phyloP scores from a whole-genome alignment of 2,329 filamentous ascomycete genomes.

The Arthrobotrys entomopaga region DNA sequence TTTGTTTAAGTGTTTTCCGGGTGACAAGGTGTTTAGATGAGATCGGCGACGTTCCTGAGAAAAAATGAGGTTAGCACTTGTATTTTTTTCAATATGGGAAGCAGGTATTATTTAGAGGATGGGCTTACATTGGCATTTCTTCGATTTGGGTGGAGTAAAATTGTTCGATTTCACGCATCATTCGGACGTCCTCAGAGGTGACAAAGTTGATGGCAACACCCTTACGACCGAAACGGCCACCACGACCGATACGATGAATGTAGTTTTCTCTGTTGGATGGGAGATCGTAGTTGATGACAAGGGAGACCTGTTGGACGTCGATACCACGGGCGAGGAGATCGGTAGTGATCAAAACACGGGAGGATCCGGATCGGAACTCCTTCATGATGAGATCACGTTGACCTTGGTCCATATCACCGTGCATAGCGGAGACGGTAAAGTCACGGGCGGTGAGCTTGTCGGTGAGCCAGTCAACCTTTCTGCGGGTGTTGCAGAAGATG shows the following conservation, averaged over 20 bases:
- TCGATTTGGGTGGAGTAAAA: conserved; percentile 99
- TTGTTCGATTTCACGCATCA: conserved; percentile 99
- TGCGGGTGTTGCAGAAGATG: conserved; percentile 99
- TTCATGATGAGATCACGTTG: conserved; percentile 99
- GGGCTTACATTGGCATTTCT: conserved; percentile 99
- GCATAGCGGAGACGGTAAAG: conserved; percentile 99
- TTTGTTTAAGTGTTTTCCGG: neutral
- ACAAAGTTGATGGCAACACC: conserved; percentile 99
- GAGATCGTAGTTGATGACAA: conserved; percentile 99
- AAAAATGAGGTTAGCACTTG: too few relatives aligned
- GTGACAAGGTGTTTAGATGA: conserved; percentile 69
- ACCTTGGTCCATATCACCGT: conserved; percentile 98
- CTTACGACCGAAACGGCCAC: conserved; percentile 99
- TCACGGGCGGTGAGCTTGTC: conserved; percentile 98
- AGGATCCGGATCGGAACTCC: conserved; percentile 99
- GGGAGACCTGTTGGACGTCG: conserved; percentile 98
- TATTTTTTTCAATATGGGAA: too few relatives aligned
- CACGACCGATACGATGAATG: conserved; percentile 99
- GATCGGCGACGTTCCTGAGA: conserved; percentile 73
- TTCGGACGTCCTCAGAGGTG: conserved; percentile 97
- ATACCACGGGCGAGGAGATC: conserved; percentile 99
- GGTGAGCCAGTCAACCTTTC: conserved; percentile 99
- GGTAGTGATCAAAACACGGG: conserved; percentile 97
- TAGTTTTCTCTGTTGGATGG: conserved; percentile 99
- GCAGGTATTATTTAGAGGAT: too few relatives aligned